Evolutionary conservation across 2,329 filamentous ascomycete genomes (phyloP), one percentile per base, ranked within the genome.

Genomic region (Colletotrichum horii): DNA sequence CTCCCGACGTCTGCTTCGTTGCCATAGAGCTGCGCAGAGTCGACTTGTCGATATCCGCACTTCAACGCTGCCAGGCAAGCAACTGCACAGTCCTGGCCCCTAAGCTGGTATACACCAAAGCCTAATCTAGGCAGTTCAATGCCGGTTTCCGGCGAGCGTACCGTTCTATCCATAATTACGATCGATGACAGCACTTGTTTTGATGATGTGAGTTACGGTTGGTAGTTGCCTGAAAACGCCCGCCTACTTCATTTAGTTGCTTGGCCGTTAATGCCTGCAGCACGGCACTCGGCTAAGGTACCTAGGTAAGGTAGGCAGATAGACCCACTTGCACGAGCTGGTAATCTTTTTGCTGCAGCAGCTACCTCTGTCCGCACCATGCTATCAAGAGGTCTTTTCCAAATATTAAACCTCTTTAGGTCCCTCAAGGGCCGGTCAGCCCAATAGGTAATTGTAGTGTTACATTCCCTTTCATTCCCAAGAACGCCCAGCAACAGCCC

Each of bases 81-180:
- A 38, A 87, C 81, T 12, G 88, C 85, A 82, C 92, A 94, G 76
- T 87, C 85, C 56, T 88, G 81, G 48, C 86, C 81, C 4, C 87
- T 87, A 8, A 92, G 91, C 75, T 89, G 89, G 84, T 94, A 95
- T 75, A 95, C 93, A 66, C 94, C 94, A 80, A 95, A 94, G 15
- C 93, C 94, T 12, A 95, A 88, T 32, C 88, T 88, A 28, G 94
- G 94, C 22, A 95, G 93, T 16, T 73, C 74, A 12, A 26, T 55
- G 36, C 26, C 66, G 2, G 81, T 79, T 19, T 81, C 81, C 8
- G 78, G 71, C 12, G 43, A 32, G n/a, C n/a, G 30, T 64, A 64
- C 22, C 61, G 34, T 62, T 34, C 24, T 19, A 22, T 62, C 28
- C 58, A 62, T 62, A 32, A 16, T 62, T 15, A 14, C n/a, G n/a